phyloP scores from a whole-genome alignment of 345 rosid species.

The Rhizophora apiculata region DNA sequence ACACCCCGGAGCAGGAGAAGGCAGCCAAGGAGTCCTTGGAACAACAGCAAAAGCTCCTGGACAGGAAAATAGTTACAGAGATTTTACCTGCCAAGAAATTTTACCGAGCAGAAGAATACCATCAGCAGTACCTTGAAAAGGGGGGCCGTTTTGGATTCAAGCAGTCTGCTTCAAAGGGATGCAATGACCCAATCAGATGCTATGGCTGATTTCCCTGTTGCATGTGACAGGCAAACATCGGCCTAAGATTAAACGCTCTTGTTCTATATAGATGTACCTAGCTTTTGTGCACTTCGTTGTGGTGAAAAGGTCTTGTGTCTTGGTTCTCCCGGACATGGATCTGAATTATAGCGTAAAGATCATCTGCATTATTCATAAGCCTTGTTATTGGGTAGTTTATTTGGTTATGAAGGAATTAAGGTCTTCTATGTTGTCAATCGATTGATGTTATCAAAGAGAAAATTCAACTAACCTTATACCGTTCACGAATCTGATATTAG shows the following conservation, averaged over 20 bases:
- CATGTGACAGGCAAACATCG: background rate
- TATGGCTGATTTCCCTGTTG: slow-evolving; percentile 49
- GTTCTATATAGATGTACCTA: too few relatives aligned
- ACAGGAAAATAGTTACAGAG: slow-evolving; percentile 75
- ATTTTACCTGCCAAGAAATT: slow-evolving; percentile 85
- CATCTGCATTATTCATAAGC: too few relatives aligned
- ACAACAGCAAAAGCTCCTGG: slow-evolving; percentile 52
- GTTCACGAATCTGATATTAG: too few relatives aligned
- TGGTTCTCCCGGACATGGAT: background rate
- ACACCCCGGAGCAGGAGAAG: slow-evolving; percentile 83
- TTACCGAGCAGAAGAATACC: slow-evolving; percentile 86
- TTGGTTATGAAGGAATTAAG: too few relatives aligned
- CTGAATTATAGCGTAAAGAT: background rate
- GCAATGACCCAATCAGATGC: slow-evolving; percentile 90
- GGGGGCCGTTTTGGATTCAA: slow-evolving; percentile 78
- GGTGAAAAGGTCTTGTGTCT: background rate
- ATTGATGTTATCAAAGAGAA: too few relatives aligned
- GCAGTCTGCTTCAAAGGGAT: slow-evolving; percentile 77
- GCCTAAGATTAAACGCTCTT: background rate
- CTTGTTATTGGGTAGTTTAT: too few relatives aligned
- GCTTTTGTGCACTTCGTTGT: background rate
- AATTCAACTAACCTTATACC: too few relatives aligned
- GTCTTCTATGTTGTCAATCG: too few relatives aligned
- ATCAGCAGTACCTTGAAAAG: slow-evolving; percentile 87
- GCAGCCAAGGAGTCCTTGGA: slow-evolving; percentile 64